Percentiles rank a stretch among this genome's conserved stretches.
phyloP scores from a whole-genome alignment of 306 rosid species.

The Dicorynia guianensis region DNA sequence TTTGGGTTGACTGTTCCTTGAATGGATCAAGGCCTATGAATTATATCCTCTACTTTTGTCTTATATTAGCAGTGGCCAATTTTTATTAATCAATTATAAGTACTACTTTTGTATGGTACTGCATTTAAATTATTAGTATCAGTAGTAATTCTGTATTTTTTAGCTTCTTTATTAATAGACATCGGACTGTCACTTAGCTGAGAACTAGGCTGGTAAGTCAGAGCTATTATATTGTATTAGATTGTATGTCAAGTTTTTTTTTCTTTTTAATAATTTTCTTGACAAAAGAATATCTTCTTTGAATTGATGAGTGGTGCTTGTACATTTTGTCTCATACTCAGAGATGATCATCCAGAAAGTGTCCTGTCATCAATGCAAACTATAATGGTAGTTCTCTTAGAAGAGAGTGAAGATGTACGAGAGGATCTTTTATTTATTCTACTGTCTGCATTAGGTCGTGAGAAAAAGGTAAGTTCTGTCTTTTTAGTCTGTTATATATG shows the following conservation, averaged over 20 bases:
- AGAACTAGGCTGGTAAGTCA: background rate
- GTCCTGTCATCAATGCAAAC: conserved; percentile 94
- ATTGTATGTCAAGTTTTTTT: conserved; percentile 11
- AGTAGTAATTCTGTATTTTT: conserved; percentile 2
- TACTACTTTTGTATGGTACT: conserved; percentile 10
- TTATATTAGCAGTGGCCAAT: conserved; percentile 24
- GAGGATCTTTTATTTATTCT: conserved; percentile 74
- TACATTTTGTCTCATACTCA: conserved; percentile 52
- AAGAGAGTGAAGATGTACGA: conserved; percentile 92
- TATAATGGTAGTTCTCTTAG: conserved; percentile 88
- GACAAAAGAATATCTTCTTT: conserved; percentile 6
- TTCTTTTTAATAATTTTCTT: background rate
- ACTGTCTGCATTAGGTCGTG: conserved; percentile 80
- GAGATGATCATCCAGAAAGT: conserved; percentile 96
- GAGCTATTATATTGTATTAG: conserved; percentile 33
- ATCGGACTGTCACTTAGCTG: conserved; percentile 16
- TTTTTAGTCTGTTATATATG: conserved; percentile 34
- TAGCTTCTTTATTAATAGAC: background rate
- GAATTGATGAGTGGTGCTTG: conserved; percentile 25
- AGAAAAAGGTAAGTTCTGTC: conserved; percentile 69
- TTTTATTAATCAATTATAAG: conserved; percentile 30
- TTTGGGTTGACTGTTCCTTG: background rate
- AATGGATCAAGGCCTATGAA: background rate
- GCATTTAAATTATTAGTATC: conserved; percentile 14
- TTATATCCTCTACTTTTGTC: conserved; percentile 21